Conservation (phyloP, 1,284 basidiomycete genomes). For the Meripilus lineatus region DNA sequence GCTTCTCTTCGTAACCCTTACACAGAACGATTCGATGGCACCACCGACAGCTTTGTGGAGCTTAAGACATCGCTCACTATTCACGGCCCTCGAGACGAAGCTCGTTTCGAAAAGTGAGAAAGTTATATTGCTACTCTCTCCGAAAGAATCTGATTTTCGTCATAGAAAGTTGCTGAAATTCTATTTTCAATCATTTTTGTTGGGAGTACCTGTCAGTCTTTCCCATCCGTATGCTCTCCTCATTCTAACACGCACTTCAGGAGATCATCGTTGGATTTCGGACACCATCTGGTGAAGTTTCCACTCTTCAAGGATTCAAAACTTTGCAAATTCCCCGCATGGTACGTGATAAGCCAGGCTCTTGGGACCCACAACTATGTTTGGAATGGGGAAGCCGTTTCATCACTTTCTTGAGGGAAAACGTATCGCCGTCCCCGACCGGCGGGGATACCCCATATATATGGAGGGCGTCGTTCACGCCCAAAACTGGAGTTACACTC, state of each 20-base stretch:
- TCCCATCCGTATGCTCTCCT: conserved; percentile 1
- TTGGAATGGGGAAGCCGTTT: conserved; percentile 71
- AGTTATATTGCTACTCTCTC: too few relatives aligned
- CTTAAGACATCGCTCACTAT: conserved; percentile 90
- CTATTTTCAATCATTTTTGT: conserved; percentile 92
- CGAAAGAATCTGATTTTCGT: not conserved
- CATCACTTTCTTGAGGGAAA: conserved; percentile 52
- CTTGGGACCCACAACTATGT: conserved; percentile 77
- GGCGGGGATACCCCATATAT: conserved; percentile 29
- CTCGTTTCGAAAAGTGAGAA: conserved; percentile 78
- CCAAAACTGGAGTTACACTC: conserved; percentile 46
- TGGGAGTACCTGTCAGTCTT: conserved; percentile 80
- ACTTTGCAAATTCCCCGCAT: conserved; percentile 69
- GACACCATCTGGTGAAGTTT: conserved; percentile 67
- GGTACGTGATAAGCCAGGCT: conserved; percentile 67
- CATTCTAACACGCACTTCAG: conserved; percentile 32
- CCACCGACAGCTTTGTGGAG: conserved; percentile 74
- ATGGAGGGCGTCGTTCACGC: conserved; percentile 65
- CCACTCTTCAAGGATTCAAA: conserved; percentile 61
- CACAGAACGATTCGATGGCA: conserved; percentile 51
- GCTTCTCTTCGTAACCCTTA: not conserved
- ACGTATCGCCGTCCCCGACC: conserved; percentile 25
- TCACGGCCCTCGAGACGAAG: conserved; percentile 62
- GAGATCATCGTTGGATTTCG: conserved; percentile 92
- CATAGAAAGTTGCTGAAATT: conserved; percentile 86